Evolutionary conservation across 768 basidiomycete genomes (phyloP).

Genomic region (Pisolithus microcarpus): DNA sequence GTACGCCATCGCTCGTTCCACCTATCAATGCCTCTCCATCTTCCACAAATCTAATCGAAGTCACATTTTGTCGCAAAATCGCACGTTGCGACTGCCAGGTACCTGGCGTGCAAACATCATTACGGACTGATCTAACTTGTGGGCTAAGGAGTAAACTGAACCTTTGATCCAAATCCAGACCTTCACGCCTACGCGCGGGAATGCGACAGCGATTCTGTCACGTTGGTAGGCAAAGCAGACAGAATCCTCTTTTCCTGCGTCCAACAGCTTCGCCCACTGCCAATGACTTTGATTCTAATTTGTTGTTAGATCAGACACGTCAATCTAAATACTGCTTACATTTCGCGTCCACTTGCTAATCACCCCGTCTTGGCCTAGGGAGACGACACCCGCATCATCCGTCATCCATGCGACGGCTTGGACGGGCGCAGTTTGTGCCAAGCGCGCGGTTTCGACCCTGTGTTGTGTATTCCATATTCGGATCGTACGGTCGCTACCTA

Average conservation of each 20-base stretch:
- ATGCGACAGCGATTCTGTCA: conserved; percentile 57
- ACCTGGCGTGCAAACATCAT: conserved; percentile 28
- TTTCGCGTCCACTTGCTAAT: conserved; percentile 53
- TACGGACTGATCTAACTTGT: not conserved
- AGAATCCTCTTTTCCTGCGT: conserved; percentile 40
- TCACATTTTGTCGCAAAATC: conserved; percentile 58
- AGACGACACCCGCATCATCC: conserved; percentile 47
- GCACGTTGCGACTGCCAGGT: conserved; percentile 60
- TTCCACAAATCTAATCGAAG: conserved; percentile 55
- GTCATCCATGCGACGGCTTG: conserved; percentile 54
- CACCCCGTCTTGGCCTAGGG: conserved; percentile 50
- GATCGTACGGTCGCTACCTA: conserved; percentile 53
- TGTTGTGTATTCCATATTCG: conserved; percentile 54
- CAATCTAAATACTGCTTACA: conserved; percentile 30
- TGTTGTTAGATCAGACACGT: not conserved
- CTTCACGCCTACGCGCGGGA: conserved; percentile 51
- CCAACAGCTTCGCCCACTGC: conserved; percentile 50
- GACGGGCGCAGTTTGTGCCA: conserved; percentile 45
- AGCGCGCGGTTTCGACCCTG: conserved; percentile 46
- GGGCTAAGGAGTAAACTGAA: conserved; percentile 14
- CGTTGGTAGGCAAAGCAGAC: conserved; percentile 48
- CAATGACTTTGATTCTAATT: conserved; percentile 43
- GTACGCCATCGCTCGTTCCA: conserved; percentile 61
- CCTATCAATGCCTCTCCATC: conserved; percentile 59
- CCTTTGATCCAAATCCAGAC: conserved; percentile 61